Evolutionary conservation across 2,329 filamentous ascomycete species (phyloP), one percentile per base, ranked within the genome.

Genomic region (Hypoxylon sp.): DNA sequence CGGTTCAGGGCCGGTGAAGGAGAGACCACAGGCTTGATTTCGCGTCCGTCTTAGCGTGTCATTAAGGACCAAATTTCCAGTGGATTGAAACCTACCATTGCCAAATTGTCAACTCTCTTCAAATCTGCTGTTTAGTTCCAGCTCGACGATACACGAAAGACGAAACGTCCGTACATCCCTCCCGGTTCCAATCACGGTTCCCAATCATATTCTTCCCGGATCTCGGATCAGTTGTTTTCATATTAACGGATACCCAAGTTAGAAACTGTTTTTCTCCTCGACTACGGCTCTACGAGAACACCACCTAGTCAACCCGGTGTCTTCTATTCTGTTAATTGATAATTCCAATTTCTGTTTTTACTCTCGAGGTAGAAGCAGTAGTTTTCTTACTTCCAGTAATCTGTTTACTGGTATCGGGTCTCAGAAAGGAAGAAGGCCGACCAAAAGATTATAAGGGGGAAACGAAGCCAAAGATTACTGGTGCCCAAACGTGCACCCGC

Each of bases 401-500:
- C n/a, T n/a, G n/a, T 11, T 13, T 16, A 30, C 26, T n/a, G 16
- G 20, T 26, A 25, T 40, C 38, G 16, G 40, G 34, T 42, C 19
- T 35, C 42, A 11, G 15, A 37, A 42, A 26, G 16, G 25, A 11
- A 30, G 26, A 46, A 26, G 53, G 9, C 27, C 37, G 15, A n/a
- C n/a, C n/a, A n/a, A 7, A 35, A 34, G 16, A 37, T n/a, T 21
- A 30, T 41, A 31, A 25, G 21, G 46, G 47, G 30, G 32, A 40
- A 40, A 27, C 29, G 32, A 50, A 53, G 30, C 48, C 45, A 21
- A 55, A 51, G 32, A 44, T 50, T 53, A 58, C 48, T 58, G 50
- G 55, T 51, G 38, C 49, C 50, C 52, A 51, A 54, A 57, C 27
- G 45, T 59, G 52, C 49, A 55, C 32, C 48, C 34, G 48, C 48